Evolutionary conservation across 192 early-diverging fungal species (phyloP).

Genomic region (Linnemannia hyalina): DNA sequence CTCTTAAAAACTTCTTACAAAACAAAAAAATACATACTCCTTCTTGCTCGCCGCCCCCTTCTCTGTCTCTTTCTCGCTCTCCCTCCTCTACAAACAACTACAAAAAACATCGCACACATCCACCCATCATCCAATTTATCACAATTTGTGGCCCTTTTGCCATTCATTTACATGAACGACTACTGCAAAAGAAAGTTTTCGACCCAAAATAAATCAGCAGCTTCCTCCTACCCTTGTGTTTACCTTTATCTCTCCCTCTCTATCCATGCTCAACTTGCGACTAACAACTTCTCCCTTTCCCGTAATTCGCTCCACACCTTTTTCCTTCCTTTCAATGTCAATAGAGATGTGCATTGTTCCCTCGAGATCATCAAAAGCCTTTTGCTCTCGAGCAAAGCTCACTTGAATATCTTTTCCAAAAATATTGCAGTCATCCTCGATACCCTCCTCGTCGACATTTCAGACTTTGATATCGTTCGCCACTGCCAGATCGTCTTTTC

Average conservation of each 20-base stretch:
- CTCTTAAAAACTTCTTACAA: too few relatives aligned
- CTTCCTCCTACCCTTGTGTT: background rate
- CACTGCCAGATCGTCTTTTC: conserved; percentile 52
- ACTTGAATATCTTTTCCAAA: conserved; percentile 87
- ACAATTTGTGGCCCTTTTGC: background rate
- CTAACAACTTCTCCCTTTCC: background rate
- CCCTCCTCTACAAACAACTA: background rate
- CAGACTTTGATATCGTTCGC: conserved; percentile 46
- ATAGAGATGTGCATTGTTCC: conserved; percentile 73
- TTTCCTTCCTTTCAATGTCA: background rate
- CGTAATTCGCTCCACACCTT: background rate
- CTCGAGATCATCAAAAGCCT: conserved; percentile 83
- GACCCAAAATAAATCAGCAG: too few relatives aligned
- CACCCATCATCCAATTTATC: background rate
- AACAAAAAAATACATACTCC: too few relatives aligned
- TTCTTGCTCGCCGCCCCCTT: background rate
- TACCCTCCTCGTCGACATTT: conserved; percentile 36
- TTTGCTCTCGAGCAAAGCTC: conserved; percentile 75
- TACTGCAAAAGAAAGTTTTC: too few relatives aligned
- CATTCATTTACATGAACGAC: too few relatives aligned
- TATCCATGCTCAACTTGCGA: background rate
- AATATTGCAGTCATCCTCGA: conserved; percentile 80
- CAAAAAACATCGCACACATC: background rate
- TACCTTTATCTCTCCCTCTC: background rate
- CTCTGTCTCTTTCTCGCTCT: background rate